Percentiles rank a stretch among this genome's conserved stretches.
Conservation (phyloP, 1,139 yeast species). For the Suhomyces anneliseae region DNA sequence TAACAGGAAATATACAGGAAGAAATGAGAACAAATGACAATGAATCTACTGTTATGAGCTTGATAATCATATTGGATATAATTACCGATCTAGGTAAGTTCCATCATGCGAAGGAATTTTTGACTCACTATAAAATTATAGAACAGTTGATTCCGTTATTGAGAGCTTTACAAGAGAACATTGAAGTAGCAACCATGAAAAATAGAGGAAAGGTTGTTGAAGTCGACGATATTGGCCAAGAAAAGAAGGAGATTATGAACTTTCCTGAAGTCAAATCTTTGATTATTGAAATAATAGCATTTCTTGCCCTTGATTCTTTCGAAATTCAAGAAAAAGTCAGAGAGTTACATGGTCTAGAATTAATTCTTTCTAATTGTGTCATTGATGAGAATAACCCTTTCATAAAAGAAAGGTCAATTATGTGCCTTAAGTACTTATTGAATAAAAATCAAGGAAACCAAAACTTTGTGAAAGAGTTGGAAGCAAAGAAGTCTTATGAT, state of each 20-base stretch:
- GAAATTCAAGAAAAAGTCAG: slow-evolving; percentile 69
- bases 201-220: slow-evolving; percentile 8
- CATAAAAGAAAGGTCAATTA: slow-evolving; percentile 79
- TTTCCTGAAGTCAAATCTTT: slow-evolving; percentile 65
- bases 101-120: slow-evolving; percentile 52
- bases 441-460: slow-evolving; percentile 69
- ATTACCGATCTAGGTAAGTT: slow-evolving; percentile 51
- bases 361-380: slow-evolving; percentile 76
- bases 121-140: slow-evolving; percentile 52
- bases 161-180: slow-evolving; percentile 48
- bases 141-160: slow-evolving; percentile 46
- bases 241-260: slow-evolving; percentile 10
- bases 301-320: slow-evolving; percentile 50
- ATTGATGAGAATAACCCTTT: slow-evolving; percentile 88
- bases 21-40: neutral
- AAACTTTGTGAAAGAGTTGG: slow-evolving; percentile 59
- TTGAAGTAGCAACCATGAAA: slow-evolving; percentile 22
- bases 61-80: slow-evolving; percentile 41
- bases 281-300: slow-evolving; percentile 60
- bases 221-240: neutral
- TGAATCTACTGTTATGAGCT: neutral
- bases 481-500: slow-evolving; percentile 37
- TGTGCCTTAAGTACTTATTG: slow-evolving; percentile 71
- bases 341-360: slow-evolving; percentile 63
- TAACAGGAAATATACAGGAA: neutral